Conservation (phyloP, 495 filamentous ascomycete species). For the Letharia lupina region DNA sequence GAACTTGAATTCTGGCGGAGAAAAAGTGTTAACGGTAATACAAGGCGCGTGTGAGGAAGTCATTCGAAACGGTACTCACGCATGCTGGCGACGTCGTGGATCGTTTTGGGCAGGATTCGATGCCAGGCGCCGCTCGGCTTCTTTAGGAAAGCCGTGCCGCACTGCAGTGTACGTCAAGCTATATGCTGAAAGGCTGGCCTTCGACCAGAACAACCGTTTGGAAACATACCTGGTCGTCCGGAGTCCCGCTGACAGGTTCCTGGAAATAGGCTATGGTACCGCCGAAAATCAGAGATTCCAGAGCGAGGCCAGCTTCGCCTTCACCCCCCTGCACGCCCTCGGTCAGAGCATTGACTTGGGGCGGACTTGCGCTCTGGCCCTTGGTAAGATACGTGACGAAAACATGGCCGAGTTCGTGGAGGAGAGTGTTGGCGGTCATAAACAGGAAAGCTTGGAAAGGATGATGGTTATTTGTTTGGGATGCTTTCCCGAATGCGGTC, state of each 20-base stretch:
- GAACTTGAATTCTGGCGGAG: neutral
- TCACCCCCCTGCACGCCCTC: too few species aligned
- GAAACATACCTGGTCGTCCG: neutral
- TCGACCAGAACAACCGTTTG: neutral
- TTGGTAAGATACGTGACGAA: neutral
- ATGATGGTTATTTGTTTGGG: neutral
- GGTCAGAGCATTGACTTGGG: neutral
- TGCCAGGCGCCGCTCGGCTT: neutral
- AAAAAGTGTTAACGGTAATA: neutral
- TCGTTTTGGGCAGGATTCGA: neutral
- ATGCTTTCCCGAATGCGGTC: neutral
- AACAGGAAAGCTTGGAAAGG: neutral
- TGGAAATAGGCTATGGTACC: neutral
- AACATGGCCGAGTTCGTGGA: neutral
- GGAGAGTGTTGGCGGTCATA: neutral
- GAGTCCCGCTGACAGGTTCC: neutral
- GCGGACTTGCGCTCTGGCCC: neutral
- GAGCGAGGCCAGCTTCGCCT: neutral
- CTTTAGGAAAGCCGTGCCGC: neutral
- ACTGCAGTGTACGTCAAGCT: neutral
- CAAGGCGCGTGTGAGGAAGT: neutral
- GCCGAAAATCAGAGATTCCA: neutral
- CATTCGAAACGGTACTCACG: neutral
- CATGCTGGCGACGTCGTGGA: neutral
- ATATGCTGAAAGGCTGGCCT: neutral